Evolutionary conservation across 345 rosid genomes (phyloP).

Genomic region (Eucalyptus grandis): DNA sequence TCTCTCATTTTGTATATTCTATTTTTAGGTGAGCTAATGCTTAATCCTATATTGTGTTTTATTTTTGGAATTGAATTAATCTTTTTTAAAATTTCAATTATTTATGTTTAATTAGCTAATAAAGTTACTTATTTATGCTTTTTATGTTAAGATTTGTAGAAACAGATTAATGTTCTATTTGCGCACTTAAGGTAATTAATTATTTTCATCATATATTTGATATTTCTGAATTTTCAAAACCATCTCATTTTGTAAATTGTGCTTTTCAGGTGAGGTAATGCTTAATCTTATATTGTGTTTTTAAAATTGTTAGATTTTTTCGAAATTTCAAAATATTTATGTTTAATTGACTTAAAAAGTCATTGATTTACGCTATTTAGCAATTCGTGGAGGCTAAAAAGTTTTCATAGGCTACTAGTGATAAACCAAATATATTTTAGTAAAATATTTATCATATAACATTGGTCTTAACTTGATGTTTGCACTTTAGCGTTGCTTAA

Average conservation of each 20-base stretch:
- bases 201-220: background rate
- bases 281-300: background rate
- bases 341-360: background rate
- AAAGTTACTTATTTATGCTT: too few relatives aligned
- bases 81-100: too few relatives aligned
- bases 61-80: too few relatives aligned
- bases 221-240: background rate
- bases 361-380: background rate
- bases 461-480: background rate
- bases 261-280: background rate
- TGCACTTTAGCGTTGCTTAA: background rate
- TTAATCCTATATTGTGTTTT: too few relatives aligned
- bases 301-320: background rate
- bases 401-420: background rate
- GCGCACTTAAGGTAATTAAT: background rate
- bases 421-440: background rate
- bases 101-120: too few relatives aligned
- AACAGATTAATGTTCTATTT: background rate
- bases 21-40: fast-evolving
- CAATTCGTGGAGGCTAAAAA: background rate
- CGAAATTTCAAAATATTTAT: background rate
- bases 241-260: background rate
- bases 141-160: background rate
- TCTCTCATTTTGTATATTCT: too few relatives aligned
- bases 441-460: background rate